Evolutionary conservation across 176 grass and related monocot genomes (phyloP).

Genomic region (Otatea glauca): DNA sequence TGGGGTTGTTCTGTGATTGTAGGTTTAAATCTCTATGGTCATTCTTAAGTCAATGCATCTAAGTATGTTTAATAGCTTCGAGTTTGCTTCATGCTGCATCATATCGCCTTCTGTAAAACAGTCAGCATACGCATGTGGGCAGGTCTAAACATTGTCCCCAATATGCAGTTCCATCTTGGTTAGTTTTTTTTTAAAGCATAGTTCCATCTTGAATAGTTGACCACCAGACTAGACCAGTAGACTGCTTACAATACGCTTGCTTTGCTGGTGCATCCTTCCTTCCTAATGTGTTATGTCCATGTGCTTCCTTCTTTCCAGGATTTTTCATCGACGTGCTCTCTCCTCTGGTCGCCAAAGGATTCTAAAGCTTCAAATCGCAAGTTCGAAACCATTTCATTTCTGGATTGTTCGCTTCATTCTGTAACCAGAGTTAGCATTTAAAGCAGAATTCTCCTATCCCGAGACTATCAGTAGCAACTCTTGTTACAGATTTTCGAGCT

Average conservation of each 20-base stretch:
- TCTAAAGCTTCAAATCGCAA: neutral
- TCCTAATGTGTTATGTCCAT: conserved; percentile 25
- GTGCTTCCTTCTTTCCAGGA: conserved; percentile 15
- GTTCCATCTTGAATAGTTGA: conserved; percentile 32
- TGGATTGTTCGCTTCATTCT: neutral
- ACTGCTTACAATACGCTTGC: neutral
- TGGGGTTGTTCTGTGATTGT: neutral
- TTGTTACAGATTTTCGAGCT: neutral
- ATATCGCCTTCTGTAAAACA: neutral
- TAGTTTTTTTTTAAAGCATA: neutral
- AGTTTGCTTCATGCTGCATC: neutral
- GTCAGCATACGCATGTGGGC: neutral
- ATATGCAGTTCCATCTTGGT: neutral
- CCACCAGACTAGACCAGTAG: neutral
- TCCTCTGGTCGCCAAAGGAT: neutral
- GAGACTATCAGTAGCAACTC: neutral
- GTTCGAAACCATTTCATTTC: neutral
- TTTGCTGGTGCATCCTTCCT: conserved; percentile 35
- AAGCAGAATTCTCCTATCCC: neutral
- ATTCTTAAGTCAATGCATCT: neutral
- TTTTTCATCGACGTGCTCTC: conserved; percentile 27
- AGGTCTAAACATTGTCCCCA: conserved; percentile 3
- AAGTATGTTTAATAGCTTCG: neutral
- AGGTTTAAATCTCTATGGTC: neutral
- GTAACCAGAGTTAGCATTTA: neutral